Evolutionary conservation across 176 grass and related monocot genomes (phyloP).

Genomic region (Musa acuminata): DNA sequence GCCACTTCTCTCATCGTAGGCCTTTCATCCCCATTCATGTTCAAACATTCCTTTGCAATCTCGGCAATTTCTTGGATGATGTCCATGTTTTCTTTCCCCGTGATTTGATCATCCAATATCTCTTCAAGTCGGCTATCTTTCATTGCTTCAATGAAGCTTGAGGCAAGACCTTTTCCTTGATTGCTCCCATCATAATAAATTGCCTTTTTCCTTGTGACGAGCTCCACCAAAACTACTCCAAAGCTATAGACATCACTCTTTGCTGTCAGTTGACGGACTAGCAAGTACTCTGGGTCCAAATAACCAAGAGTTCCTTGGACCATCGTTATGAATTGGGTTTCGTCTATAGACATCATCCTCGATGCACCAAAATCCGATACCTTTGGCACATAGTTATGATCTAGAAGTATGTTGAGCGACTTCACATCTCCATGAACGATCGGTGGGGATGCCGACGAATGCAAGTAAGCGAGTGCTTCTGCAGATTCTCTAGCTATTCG

Average conservation of each 20-base stretch:
- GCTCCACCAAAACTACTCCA: constrained; percentile 22
- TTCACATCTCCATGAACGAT: constrained; percentile 38
- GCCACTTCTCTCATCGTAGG: constrained; percentile 16
- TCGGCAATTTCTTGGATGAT: constrained; percentile 3
- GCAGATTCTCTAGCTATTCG: background rate
- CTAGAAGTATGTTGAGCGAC: constrained; percentile 23
- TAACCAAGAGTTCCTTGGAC: constrained; percentile 24
- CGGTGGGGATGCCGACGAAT: constrained; percentile 9
- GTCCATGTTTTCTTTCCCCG: no score
- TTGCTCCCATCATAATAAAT: background rate
- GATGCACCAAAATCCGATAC: constrained; percentile 35
- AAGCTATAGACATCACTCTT: constrained; percentile 39
- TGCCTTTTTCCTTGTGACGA: constrained; percentile 18
- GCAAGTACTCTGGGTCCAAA: constrained; percentile 26
- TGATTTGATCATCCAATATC: constrained; percentile 22
- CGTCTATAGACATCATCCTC: background rate
- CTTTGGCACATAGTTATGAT: constrained; percentile 5
- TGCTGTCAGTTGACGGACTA: background rate
- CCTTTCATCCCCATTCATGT: constrained; percentile 20
- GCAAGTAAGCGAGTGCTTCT: constrained; percentile 16
- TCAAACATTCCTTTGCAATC: constrained; percentile 18
- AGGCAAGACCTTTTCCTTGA: constrained; percentile 4
- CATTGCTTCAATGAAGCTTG: constrained; percentile 1
- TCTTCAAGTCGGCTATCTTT: constrained; percentile 14
- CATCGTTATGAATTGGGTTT: background rate